Conservation (phyloP, 441 rosid genomes). For the Arabidopsis hybrid region DNA sequence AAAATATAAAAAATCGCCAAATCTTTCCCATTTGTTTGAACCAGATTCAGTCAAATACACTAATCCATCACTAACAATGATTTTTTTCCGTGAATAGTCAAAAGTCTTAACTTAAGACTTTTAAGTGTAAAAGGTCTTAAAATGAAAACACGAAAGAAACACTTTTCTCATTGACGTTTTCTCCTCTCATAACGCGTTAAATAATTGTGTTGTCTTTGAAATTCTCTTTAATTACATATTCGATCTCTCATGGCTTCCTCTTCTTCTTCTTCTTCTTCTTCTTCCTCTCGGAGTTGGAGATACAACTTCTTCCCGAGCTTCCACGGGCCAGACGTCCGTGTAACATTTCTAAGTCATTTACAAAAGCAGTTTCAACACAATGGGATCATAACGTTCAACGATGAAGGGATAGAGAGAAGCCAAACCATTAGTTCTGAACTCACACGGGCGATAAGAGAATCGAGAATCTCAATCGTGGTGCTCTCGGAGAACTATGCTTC, state of each 20-base stretch:
- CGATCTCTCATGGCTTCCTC: background rate
- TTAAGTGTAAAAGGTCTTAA: too few relatives aligned
- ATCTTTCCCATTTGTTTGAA: background rate
- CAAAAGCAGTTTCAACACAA: background rate
- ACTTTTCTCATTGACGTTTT: too few relatives aligned
- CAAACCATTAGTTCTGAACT: background rate
- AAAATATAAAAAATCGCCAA: background rate
- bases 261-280: background rate
- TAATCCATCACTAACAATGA: background rate
- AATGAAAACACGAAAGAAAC: too few relatives aligned
- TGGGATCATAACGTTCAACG: slow-evolving; percentile 3
- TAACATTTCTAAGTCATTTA: slow-evolving; percentile 10
- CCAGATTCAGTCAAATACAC: background rate
- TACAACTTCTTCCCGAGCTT: background rate
- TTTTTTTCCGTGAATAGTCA: background rate
- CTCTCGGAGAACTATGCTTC: slow-evolving; percentile 6
- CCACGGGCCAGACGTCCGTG: slow-evolving; percentile 15
- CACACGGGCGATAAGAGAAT: background rate
- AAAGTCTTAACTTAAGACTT: too few relatives aligned
- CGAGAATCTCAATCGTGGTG: background rate
- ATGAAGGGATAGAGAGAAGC: background rate
- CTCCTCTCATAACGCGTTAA: too few relatives aligned
- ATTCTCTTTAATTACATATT: background rate
- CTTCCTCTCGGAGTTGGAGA: slow-evolving; percentile 6
- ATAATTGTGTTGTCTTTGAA: background rate